Base-by-base conservation (phyloP, 1,284 basidiomycete species). In the Moesziomyces globuligerus region DNA sequence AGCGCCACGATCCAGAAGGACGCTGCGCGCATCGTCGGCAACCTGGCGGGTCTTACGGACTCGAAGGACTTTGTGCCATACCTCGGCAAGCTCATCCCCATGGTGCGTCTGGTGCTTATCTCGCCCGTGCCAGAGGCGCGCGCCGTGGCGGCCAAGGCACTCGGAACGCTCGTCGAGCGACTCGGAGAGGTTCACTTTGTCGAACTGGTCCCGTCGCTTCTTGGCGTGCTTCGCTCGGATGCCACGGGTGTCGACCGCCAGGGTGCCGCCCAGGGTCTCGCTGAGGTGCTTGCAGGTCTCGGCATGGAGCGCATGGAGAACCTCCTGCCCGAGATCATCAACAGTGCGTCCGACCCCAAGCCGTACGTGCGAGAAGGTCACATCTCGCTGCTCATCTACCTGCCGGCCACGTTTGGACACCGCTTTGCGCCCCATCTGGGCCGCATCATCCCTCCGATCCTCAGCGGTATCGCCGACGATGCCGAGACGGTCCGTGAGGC, bases 51-150 rank as follows among this genome's bases (percentile, higher is more conserved):
- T 7, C 86, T 98, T 40, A 98, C 96, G 1, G 94, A 98, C 75
- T 89, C 93, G 0, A 93, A 94, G 79, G 95, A 98, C 83, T 94
- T 98, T 74, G 90, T 95, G n/a, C 94, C 96, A 0, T 98, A 99
- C 83, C 87, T 98, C 8, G 86, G 88, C 39, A 88, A 90, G 59
- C 88, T 98, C 38, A 86, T 98, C 61, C 96, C 96, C 0, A 87
- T 97, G 79, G 91, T 98, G 0, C 93, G 97, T 72, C 84, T 89
- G 36, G 96, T 98, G 21, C 88, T 99, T 17, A 91, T 95, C 39
- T 84, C 84, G 50, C 94, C 94, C 42, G 94, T 98, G 6, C 95
- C 94, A 1, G 96, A 98, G 84, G 95, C 96, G 13, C 89, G 96
- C 64, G 94, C 94, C 3, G 97, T 94, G 0, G 94, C 96, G 3